Conservation (phyloP, 352 stramenopile species). For the Phytophthora nicotianae region DNA sequence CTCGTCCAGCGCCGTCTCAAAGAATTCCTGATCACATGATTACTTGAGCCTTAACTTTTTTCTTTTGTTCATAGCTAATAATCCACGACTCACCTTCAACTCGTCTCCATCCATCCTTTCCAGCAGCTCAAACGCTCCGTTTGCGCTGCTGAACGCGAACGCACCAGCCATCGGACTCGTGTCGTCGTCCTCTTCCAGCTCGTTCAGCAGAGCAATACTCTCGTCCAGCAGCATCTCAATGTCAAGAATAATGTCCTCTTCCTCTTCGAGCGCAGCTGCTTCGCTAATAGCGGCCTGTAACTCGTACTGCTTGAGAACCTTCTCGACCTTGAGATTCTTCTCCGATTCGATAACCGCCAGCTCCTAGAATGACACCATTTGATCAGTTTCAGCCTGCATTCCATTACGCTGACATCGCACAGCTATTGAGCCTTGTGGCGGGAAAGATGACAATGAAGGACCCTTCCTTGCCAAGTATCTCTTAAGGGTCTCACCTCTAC, state of each 20-base stretch:
- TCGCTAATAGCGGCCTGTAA: conserved; percentile 36
- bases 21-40: conserved; percentile 55
- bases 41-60: not conserved
- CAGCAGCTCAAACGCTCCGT: conserved; percentile 64
- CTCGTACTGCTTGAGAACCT: conserved; percentile 72
- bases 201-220: conserved; percentile 38
- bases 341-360: conserved; percentile 26
- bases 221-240: conserved; percentile 65
- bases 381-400: not conserved
- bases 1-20: conserved; percentile 68
- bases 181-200: conserved; percentile 38
- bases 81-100: conserved; percentile 50
- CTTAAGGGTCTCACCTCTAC: conserved; percentile 41
- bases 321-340: conserved; percentile 62
- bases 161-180: conserved; percentile 52
- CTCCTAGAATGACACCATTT: conserved; percentile 30
- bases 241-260: conserved; percentile 46
- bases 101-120: conserved; percentile 75
- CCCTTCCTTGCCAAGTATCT: not conserved
- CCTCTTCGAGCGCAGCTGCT: conserved; percentile 22
- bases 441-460: not conserved
- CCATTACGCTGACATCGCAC: not conserved
- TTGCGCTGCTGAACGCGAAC: conserved; percentile 67
- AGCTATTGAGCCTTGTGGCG: not conserved
- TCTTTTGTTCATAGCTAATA: not conserved